A percentile compares a stretch with the other conserved stretches of the same genome.
These are phyloP conservation scores for Cercophora samala DNA, from an alignment of 495 filamentous ascomycete species.

Conservation along the genomic window DNA sequence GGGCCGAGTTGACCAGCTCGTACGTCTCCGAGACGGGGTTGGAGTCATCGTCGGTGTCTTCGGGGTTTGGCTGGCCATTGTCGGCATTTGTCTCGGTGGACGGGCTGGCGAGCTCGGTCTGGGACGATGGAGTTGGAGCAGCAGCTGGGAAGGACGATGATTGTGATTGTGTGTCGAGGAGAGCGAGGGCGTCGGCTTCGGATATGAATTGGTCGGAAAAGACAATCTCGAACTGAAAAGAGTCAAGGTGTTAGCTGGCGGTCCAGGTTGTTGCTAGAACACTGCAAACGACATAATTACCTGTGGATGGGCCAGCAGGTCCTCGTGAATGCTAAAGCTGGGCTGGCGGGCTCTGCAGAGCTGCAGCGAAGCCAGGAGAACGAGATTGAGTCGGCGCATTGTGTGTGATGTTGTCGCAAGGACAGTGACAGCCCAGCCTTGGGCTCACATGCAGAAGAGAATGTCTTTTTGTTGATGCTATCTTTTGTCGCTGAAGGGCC, in stretches of 20 bases:
- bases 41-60: conserved; percentile 13
- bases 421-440: conserved; percentile 28
- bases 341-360: conserved; percentile 43
- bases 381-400: conserved; percentile 48
- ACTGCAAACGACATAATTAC: conserved; percentile 43
- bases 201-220: conserved; percentile 74
- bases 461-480: conserved; percentile 8
- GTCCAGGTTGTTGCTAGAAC: background rate
- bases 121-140: conserved; percentile 29
- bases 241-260: background rate
- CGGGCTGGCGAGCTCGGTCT: conserved; percentile 38
- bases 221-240: conserved; percentile 73
- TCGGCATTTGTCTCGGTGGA: conserved; percentile 30
- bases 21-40: conserved; percentile 50
- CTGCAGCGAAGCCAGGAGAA: conserved; percentile 42
- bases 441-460: conserved; percentile 22
- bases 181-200: conserved; percentile 62
- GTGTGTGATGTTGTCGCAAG: conserved; percentile 28
- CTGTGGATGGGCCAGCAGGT: conserved; percentile 88
- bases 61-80: conserved; percentile 20
- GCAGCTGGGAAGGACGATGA: conserved; percentile 24
- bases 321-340: conserved; percentile 70
- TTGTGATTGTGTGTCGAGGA: conserved; percentile 43
- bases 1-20: conserved; percentile 68
- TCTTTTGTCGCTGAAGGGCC: conserved; percentile 5